A percentile compares a stretch with the other conserved stretches of the same genome.
Evolutionary conservation across 1,284 basidiomycete genomes (phyloP).

Genomic region (Fomitopsis schrenkii): DNA sequence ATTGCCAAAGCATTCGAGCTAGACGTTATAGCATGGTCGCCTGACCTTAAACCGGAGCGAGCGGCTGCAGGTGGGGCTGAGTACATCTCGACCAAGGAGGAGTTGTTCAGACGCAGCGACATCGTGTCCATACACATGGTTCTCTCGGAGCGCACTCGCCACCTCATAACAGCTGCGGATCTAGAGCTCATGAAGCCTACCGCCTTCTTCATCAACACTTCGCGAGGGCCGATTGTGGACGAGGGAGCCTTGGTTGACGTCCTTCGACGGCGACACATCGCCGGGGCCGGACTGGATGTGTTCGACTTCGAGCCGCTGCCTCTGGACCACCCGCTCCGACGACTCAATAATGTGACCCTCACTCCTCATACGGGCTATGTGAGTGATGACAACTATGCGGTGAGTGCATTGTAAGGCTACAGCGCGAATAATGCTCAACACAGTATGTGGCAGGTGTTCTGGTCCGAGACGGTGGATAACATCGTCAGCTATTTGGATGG

Average conservation of each 20-base stretch:
- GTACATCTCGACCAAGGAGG: slow-evolving; percentile 44
- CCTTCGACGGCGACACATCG: slow-evolving; percentile 44
- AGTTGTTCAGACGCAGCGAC: slow-evolving; percentile 49
- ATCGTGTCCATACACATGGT: slow-evolving; percentile 60
- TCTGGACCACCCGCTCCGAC: slow-evolving; percentile 47
- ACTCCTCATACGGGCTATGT: slow-evolving; percentile 62
- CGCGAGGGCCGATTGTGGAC: slow-evolving; percentile 57
- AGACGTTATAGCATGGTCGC: slow-evolving; percentile 61
- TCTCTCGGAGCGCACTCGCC: slow-evolving; percentile 44
- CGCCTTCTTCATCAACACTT: slow-evolving; percentile 61
- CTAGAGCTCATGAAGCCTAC: slow-evolving; percentile 49
- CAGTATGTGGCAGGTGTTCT: slow-evolving; percentile 23
- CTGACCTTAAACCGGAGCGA: slow-evolving; percentile 54
- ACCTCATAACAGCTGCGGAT: slow-evolving; percentile 44
- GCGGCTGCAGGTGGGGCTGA: slow-evolving; percentile 49
- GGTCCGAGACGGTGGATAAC: slow-evolving; percentile 45
- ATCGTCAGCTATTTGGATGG: slow-evolving; percentile 44
- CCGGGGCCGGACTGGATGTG: slow-evolving; percentile 55
- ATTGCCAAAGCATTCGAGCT: slow-evolving; percentile 59
- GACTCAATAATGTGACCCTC: slow-evolving; percentile 48
- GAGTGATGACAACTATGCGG: slow-evolving; percentile 46
- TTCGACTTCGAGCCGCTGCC: slow-evolving; percentile 63
- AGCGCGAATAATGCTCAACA: neutral
- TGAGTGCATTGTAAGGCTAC: slow-evolving; percentile 18
- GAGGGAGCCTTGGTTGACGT: slow-evolving; percentile 48